phyloP scores from a whole-genome alignment of 2,329 filamentous ascomycete genomes.

The Akanthomyces muscarius region DNA sequence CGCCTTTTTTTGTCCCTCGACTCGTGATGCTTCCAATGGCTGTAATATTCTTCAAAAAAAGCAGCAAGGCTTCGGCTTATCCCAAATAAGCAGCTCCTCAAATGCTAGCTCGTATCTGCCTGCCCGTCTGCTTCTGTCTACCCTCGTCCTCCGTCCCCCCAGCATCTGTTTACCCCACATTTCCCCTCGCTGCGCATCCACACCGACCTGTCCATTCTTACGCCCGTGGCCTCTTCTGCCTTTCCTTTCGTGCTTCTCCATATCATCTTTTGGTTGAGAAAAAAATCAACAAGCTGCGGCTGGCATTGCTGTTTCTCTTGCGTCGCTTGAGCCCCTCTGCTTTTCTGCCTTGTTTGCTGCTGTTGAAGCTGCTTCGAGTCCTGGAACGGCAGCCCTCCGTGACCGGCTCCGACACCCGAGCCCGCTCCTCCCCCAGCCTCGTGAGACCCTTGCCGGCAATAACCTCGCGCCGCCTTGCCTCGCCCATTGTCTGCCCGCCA shows the following conservation, averaged over 20 bases:
- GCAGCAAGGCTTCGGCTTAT: too few species aligned
- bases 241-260: neutral
- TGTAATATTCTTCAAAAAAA: too few species aligned
- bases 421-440: neutral
- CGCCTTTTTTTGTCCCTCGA: too few species aligned
- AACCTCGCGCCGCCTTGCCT: neutral
- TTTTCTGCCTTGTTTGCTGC: neutral
- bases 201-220: neutral
- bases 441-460: neutral
- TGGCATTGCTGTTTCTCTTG: too few species aligned
- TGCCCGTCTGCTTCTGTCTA: too few species aligned
- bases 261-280: too few species aligned
- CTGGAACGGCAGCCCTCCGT: neutral
- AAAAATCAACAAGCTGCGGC: too few species aligned
- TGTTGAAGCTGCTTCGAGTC: neutral
- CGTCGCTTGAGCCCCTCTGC: too few species aligned
- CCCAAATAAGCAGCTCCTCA: too few species aligned
- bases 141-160: too few species aligned
- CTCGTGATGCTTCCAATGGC: too few species aligned
- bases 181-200: neutral
- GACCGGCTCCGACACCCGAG: slow-evolving; percentile 2
- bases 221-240: neutral
- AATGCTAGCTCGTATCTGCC: neutral
- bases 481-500: neutral
- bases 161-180: neutral